Conservation (phyloP, 106 monocot genomes). For the Agapanthus africanus region DNA sequence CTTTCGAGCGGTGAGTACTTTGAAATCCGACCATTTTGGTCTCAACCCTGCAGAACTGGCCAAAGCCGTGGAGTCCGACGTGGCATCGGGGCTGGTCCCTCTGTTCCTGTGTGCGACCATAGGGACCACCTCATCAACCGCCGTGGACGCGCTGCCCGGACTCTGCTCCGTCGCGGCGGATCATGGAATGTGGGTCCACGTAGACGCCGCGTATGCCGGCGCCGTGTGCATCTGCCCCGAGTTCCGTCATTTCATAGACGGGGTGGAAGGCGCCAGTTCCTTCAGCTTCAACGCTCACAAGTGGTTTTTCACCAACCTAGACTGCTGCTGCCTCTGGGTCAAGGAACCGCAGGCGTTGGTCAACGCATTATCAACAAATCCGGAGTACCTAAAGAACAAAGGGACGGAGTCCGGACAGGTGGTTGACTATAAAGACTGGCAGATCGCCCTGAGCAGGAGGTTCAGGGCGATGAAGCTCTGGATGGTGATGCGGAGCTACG, state of each 20-base stretch:
- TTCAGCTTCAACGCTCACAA: conserved; percentile 54
- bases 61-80: not conserved
- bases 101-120: conserved; percentile 47
- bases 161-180: conserved; percentile 10
- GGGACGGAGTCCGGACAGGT: conserved; percentile 41
- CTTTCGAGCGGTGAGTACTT: conserved; percentile 20
- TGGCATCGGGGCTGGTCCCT: conserved; percentile 29
- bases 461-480: conserved; percentile 46
- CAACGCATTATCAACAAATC: conserved; percentile 14
- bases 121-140: conserved; percentile 44
- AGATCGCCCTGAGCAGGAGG: conserved; percentile 44
- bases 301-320: conserved; percentile 44
- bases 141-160: conserved; percentile 26
- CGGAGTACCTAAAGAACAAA: conserved; percentile 40
- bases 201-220: conserved; percentile 66
- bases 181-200: conserved; percentile 39
- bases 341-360: conserved; percentile 8
- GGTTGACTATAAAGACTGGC: conserved; percentile 59
- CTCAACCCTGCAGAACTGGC: conserved; percentile 9
- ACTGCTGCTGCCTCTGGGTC: conserved; percentile 29
- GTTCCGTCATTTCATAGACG: conserved; percentile 37
- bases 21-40: conserved; percentile 6
- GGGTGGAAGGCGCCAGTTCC: conserved; percentile 31
- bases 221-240: conserved; percentile 54
- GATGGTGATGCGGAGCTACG: conserved; percentile 45